Conservation (phyloP, 163 green algal genomes). For the Botryococcus braunii region DNA sequence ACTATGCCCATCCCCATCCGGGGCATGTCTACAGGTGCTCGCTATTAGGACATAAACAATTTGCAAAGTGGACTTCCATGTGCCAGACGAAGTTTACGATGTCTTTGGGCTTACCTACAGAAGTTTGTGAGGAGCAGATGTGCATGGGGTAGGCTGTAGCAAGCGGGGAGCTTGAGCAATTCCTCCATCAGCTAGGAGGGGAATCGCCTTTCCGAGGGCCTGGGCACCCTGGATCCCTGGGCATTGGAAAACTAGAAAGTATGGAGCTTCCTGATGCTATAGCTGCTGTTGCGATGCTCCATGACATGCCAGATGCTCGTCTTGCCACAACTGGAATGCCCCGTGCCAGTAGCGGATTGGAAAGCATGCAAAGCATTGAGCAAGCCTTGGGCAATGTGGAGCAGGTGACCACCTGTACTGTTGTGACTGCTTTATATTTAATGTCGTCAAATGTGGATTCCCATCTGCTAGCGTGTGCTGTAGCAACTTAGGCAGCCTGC, state of each 20-base stretch:
- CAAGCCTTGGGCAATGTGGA: slow-evolving; percentile 18
- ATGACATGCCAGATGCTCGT: slow-evolving; percentile 26
- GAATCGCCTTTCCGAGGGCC: not conserved
- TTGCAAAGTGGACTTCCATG: no score
- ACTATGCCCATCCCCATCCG: no score
- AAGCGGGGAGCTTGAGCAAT: slow-evolving; percentile 34
- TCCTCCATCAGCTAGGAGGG: slow-evolving; percentile 21
- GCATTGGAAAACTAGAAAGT: slow-evolving; percentile 38
- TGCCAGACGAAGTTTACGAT: no score
- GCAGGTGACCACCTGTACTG: no score
- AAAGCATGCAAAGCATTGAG: slow-evolving; percentile 54
- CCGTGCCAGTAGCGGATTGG: slow-evolving; percentile 32
- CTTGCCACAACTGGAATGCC: not conserved
- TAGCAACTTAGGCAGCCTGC: no score
- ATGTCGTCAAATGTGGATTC: no score
- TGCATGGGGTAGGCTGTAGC: slow-evolving; percentile 13
- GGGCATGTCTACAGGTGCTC: no score
- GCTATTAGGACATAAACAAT: no score
- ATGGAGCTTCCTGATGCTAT: slow-evolving; percentile 38
- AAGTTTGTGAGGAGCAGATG: no score
- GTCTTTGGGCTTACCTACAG: no score
- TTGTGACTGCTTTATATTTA: no score
- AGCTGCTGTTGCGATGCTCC: slow-evolving; percentile 20
- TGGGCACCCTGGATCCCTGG: slow-evolving; percentile 15
- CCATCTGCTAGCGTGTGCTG: no score